Conservation (phyloP, 2,329 filamentous ascomycete genomes). For the Madurella mycetomatis region DNA sequence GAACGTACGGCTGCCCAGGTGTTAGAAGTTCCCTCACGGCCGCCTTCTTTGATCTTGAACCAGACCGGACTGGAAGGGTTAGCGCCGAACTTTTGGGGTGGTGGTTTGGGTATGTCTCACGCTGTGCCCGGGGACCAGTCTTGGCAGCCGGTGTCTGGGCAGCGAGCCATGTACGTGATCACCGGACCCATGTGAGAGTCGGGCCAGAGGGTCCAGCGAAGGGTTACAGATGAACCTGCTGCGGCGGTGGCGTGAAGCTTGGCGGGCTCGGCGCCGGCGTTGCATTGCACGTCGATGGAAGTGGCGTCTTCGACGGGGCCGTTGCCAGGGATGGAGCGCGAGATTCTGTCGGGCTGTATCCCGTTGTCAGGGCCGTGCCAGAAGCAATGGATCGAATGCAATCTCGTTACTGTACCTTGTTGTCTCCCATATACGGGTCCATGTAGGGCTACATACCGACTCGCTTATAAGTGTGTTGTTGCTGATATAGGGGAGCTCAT, state of each 20-base stretch:
- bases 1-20: conserved; percentile 41
- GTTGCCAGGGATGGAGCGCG: conserved; percentile 54
- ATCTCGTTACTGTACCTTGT: conserved; percentile 2
- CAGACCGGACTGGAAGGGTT: conserved; percentile 40
- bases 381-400: not conserved
- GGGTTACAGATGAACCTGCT: conserved; percentile 49
- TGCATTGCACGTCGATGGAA: conserved; percentile 51
- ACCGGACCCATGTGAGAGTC: conserved; percentile 50
- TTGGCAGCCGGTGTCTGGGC: conserved; percentile 49
- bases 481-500: not conserved
- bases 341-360: conserved; percentile 44
- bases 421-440: conserved; percentile 39
- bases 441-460: conserved; percentile 30
- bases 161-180: conserved; percentile 57
- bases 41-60: conserved; percentile 51
- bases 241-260: conserved; percentile 49
- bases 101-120: conserved; percentile 25
- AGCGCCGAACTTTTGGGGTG: conserved; percentile 12
- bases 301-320: conserved; percentile 53
- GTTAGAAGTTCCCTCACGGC: conserved; percentile 46
- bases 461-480: conserved; percentile 27
- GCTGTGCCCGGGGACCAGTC: conserved; percentile 43
- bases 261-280: conserved; percentile 47
- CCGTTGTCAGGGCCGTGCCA: not conserved
- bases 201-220: conserved; percentile 52